These are phyloP conservation scores for Liquidambar formosana DNA, from an alignment of 164 flowering plant genomes.

Conservation along the genomic window DNA sequence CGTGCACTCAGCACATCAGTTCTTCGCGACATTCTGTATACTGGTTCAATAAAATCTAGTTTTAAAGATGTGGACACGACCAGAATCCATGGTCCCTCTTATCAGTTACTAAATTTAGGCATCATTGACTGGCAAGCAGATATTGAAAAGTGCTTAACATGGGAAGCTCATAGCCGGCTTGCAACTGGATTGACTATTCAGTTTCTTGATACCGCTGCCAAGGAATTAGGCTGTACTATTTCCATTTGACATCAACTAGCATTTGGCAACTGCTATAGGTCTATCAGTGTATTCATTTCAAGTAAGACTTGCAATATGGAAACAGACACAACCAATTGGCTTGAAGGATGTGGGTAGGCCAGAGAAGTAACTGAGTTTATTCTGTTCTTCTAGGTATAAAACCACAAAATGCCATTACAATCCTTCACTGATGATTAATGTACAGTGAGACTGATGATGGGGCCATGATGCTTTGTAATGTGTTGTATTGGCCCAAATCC, in stretches of 20 bases:
- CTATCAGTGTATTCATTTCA: conserved; percentile 4
- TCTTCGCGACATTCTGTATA: conserved; percentile 67
- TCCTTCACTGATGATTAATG: background rate
- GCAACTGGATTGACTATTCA: conserved; percentile 57
- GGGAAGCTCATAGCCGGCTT: conserved; percentile 80
- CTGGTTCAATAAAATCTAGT: conserved; percentile 38
- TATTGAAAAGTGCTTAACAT: conserved; percentile 73
- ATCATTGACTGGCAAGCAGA: conserved; percentile 68
- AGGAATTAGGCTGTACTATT: conserved; percentile 75
- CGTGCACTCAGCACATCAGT: conserved; percentile 93
- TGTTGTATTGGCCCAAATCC: background rate
- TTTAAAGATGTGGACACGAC: conserved; percentile 30
- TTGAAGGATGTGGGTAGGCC: conserved; percentile 3
- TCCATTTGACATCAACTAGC: conserved; percentile 31
- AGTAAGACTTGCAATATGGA: conserved; percentile 5
- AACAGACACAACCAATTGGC: background rate
- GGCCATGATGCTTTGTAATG: background rate
- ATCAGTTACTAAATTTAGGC: conserved; percentile 37
- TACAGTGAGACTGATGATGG: conserved; percentile 5
- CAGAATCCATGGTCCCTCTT: conserved; percentile 35
- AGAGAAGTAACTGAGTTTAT: background rate
- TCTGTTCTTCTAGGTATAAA: background rate
- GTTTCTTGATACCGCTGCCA: conserved; percentile 70
- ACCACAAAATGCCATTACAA: background rate
- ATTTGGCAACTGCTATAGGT: background rate